Evolutionary conservation across 352 stramenopile genomes (phyloP).

Genomic region (Phytopythium chamaehyphon): DNA sequence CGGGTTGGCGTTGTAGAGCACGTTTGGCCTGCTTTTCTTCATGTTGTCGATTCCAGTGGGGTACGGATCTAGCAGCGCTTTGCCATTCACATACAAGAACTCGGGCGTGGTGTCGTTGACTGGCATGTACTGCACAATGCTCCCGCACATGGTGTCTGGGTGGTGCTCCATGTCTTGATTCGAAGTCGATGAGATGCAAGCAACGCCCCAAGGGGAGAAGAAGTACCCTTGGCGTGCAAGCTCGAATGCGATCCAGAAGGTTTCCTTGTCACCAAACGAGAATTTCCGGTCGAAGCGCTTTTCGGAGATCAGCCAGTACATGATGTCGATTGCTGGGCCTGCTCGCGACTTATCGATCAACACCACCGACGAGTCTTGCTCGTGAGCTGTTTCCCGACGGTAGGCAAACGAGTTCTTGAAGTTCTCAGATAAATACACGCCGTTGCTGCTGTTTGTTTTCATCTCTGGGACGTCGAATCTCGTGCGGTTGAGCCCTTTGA

Average conservation of each 20-base stretch:
- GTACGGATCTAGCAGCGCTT: conserved; percentile 24
- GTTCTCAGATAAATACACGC: conserved; percentile 15
- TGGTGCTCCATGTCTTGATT: conserved; percentile 15
- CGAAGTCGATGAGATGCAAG: conserved; percentile 8
- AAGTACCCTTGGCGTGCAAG: conserved; percentile 13
- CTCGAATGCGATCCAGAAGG: conserved; percentile 25
- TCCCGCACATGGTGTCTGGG: conserved; percentile 13
- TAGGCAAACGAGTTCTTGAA: conserved; percentile 30
- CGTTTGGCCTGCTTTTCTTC: conserved; percentile 5
- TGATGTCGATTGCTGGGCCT: conserved; percentile 7
- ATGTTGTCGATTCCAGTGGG: conserved; percentile 5
- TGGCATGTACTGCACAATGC: conserved; percentile 22
- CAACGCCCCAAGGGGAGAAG: conserved; percentile 22
- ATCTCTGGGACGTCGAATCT: conserved; percentile 14
- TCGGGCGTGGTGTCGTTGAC: conserved; percentile 5
- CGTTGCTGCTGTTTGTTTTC: neutral
- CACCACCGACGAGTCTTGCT: conserved; percentile 47
- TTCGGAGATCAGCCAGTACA: conserved; percentile 13
- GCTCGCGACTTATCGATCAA: conserved; percentile 20
- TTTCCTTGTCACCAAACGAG: conserved; percentile 20
- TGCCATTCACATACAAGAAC: conserved; percentile 33
- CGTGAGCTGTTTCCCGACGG: conserved; percentile 24
- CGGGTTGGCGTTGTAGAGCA: conserved; percentile 26
- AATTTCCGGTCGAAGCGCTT: conserved; percentile 8
- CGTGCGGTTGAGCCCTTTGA: conserved; percentile 31